Evolutionary conservation across 345 rosid species (phyloP), one percentile per base, ranked within the genome.

Genomic region (Eucalyptus albens): DNA sequence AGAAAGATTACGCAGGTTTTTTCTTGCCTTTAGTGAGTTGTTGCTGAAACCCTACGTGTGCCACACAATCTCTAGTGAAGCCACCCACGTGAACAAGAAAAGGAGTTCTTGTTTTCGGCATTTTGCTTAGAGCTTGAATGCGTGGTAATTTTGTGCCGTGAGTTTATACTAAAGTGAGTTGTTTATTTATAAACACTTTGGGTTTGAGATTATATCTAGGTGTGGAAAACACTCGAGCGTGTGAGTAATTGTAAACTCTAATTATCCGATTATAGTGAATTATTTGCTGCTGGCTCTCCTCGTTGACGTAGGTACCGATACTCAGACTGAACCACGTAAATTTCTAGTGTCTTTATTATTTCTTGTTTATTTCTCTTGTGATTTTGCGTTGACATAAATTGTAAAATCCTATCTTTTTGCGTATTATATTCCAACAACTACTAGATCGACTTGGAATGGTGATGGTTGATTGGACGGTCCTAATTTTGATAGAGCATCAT

Each of bases 351-450:
- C 0, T 6, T 50, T 50, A 14, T 14, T 50, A 50, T 50, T 50
- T 50, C 6, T 50, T 50, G 1, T 50, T 50, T 14, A 50, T 50
- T 50, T 50, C 16, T 50, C 0, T 50, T 0, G 16, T 50, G 51
- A 49, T 50, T 50, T 50, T 2, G 0, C 16, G 1, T 50, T 50
- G 2, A 50, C 16, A 0, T 50, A 50, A 50, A 13, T 50, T 50
- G 6, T 0, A 47, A 50, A 14, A 14, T 50, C 6, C 3, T 50
- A 2, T 50, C 0, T 50, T 50, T 50, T 0, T 50, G 0, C 0
- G 6, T 50, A 50, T 50, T 50, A 50, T 50, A 50, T 5, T 50
- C 51, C 51, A 50, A 50, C 16, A 50, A 50, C 51, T 50, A 65
- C 5, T 65, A 3, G 37, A 29, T 65, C 4, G 19, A 65, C 72